These are phyloP conservation scores for Coniophora puteana DNA, from an alignment of 1,284 basidiomycete species.

Conservation along the genomic window DNA sequence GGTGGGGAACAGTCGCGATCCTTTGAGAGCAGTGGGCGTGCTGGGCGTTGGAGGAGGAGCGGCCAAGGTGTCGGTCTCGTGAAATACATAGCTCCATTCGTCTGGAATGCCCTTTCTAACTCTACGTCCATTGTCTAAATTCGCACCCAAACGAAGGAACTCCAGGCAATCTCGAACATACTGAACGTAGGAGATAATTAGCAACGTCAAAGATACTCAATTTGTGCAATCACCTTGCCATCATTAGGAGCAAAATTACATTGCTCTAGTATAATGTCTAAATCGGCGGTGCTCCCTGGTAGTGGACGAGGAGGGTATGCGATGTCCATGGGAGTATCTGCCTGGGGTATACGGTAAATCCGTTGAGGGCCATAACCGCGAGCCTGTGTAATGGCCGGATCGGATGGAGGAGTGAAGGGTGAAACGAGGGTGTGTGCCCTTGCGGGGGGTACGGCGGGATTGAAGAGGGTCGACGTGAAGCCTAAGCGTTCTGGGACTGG, in stretches of 20 bases:
- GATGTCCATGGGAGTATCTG: conserved; percentile 22
- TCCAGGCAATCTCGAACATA: conserved; percentile 82
- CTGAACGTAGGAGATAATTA: conserved; percentile 29
- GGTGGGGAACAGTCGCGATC: too few species aligned
- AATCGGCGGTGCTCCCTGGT: conserved; percentile 44
- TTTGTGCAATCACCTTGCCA: conserved; percentile 36
- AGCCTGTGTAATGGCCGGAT: conserved; percentile 36
- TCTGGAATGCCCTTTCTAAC: conserved; percentile 56
- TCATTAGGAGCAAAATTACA: conserved; percentile 53
- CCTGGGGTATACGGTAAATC: conserved; percentile 46
- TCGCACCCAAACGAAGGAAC: conserved; percentile 67
- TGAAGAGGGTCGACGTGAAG: conserved; percentile 48
- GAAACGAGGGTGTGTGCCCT: conserved; percentile 35
- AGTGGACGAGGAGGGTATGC: conserved; percentile 47
- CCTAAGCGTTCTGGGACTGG: conserved; percentile 70
- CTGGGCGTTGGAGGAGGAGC: conserved; percentile 12
- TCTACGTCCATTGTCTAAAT: conserved; percentile 63
- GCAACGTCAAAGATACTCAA: neutral
- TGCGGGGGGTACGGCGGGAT: conserved; percentile 62
- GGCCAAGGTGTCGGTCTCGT: conserved; percentile 40
- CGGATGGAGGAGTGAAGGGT: conserved; percentile 36
- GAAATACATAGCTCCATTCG: conserved; percentile 68
- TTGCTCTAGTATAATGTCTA: conserved; percentile 49
- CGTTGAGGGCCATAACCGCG: conserved; percentile 69
- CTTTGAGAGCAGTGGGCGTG: too few species aligned